Conservation (phyloP, 352 stramenopile genomes). For the Phytopythium vexans region DNA sequence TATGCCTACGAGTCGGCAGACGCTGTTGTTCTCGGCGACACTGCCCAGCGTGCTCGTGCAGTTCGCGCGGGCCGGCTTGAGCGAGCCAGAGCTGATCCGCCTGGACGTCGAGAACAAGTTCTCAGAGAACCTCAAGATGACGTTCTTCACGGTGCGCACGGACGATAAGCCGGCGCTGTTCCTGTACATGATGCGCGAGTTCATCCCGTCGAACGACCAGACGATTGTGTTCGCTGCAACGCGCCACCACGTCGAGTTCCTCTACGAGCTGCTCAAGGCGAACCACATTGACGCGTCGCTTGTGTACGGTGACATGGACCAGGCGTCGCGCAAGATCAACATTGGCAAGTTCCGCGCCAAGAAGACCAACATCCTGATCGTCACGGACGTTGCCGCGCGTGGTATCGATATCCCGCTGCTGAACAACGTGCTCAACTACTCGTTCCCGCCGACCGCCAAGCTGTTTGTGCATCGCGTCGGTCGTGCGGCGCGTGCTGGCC, state of each 20-base stretch:
- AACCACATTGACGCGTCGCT: conserved; percentile 84
- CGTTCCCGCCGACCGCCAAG: conserved; percentile 93
- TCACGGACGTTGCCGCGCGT: conserved; percentile 93
- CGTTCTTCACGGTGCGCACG: conserved; percentile 96
- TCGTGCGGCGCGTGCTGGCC: conserved; percentile 93
- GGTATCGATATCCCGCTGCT: conserved; percentile 95
- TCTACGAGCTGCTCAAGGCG: conserved; percentile 91
- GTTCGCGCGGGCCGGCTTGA: conserved; percentile 98
- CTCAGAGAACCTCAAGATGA: conserved; percentile 96
- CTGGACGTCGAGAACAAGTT: conserved; percentile 98
- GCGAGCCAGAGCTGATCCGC: conserved; percentile 96
- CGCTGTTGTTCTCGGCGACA: conserved; percentile 95
- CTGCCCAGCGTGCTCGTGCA: conserved; percentile 97
- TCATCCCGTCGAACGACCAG: conserved; percentile 90
- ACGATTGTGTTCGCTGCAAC: conserved; percentile 99
- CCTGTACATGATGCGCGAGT: conserved; percentile 95
- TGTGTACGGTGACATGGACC: conserved; percentile 95
- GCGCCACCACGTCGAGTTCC: conserved; percentile 97
- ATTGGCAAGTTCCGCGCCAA: conserved; percentile 89
- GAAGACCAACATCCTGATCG: conserved; percentile 90
- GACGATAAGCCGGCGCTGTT: conserved; percentile 95
- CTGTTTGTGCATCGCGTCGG: conserved; percentile 96
- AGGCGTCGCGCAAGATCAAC: conserved; percentile 88
- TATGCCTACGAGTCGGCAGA: conserved; percentile 87
- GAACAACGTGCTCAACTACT: conserved; percentile 97